A percentile compares a stretch with the other conserved stretches of the same genome.
Evolutionary conservation across 2,329 filamentous ascomycete species (phyloP).

Genomic region (Triangularia verruculosa): DNA sequence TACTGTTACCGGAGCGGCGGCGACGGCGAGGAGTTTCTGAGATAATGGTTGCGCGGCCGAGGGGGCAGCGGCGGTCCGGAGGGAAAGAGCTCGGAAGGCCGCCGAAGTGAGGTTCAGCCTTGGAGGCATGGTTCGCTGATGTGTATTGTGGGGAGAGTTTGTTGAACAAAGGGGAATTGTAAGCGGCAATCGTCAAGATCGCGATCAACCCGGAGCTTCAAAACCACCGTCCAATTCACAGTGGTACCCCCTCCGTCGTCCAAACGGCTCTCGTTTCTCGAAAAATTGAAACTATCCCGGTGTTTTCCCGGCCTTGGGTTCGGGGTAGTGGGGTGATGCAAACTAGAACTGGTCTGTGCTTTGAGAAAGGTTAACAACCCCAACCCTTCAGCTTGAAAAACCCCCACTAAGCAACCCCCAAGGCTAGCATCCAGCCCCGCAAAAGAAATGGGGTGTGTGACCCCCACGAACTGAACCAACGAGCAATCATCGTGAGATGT

Average conservation of each 20-base stretch:
- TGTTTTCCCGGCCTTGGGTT: constrained; percentile 17
- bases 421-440: not conserved
- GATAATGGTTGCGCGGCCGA: not conserved
- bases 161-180: constrained; percentile 3
- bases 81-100: constrained; percentile 39
- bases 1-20: too few relatives aligned
- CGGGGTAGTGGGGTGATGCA: not conserved
- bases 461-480: not conserved
- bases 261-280: constrained; percentile 9
- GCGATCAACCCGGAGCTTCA: not conserved
- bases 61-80: not conserved
- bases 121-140: constrained; percentile 47
- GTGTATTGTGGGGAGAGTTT: constrained; percentile 16
- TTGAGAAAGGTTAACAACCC: not conserved
- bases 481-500: not conserved
- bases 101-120: constrained; percentile 46
- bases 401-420: not conserved
- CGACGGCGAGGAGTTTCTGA: not conserved
- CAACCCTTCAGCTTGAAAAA: not conserved
- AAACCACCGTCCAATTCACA: not conserved
- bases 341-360: not conserved
- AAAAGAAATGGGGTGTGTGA: not conserved
- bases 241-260: not conserved
- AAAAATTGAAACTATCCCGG: constrained; percentile 20
- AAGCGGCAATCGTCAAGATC: not conserved